Base-by-base conservation (phyloP, 169 alveolate species). In the Perkinsus chesapeaki region DNA sequence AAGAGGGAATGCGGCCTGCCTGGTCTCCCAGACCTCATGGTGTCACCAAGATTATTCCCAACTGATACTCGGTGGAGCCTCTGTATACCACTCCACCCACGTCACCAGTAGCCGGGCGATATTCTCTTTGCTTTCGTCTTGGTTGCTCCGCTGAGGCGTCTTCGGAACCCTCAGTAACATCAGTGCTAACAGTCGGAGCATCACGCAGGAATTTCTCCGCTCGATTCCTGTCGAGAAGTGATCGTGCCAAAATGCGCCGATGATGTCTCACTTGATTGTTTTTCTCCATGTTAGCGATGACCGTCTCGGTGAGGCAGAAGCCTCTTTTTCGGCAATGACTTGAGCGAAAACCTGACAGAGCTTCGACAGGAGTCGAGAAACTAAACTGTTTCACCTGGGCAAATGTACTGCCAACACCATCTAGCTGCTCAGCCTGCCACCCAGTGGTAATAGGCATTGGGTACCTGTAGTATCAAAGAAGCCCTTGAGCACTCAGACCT, bases 391-490 rank as follows among this genome's bases (percentile, higher is more conserved):
- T 34, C 3, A 60, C 82, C 82, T 60, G 82, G 37, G 82, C 82
- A 34, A 60, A 60, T 27, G 82, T 60, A 60, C 82, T 60, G 82
- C 82, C 82, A 23, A 60, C 82, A 60, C 82, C 82, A 23, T 60
- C 82, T 27, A 60, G 82, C 82, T 60, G 82, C 82, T 60, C 82
- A 60, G 82, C 82, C 82, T 60, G 82, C 82, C 82, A 60, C 12
- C 82, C 82, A 16, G 37, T 60, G 82, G 82, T 60, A 16, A 60
- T 60, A 16, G 82, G 82, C 82, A 60, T 60, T 34, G 82, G 82
- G 82, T 60, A 60, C 27, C 82, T 60, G 82, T 20, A 20, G 36
- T 7, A 7, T 60, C 82, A 60, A 27, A 1, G 5, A 5, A 16
- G 5, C 60, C 5, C 23, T 16, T 16, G 60, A 43, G 60, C 60